These are phyloP conservation scores for Panicum hallii DNA, from an alignment of 202 grass and related monocot genomes.

Conservation along the genomic window DNA sequence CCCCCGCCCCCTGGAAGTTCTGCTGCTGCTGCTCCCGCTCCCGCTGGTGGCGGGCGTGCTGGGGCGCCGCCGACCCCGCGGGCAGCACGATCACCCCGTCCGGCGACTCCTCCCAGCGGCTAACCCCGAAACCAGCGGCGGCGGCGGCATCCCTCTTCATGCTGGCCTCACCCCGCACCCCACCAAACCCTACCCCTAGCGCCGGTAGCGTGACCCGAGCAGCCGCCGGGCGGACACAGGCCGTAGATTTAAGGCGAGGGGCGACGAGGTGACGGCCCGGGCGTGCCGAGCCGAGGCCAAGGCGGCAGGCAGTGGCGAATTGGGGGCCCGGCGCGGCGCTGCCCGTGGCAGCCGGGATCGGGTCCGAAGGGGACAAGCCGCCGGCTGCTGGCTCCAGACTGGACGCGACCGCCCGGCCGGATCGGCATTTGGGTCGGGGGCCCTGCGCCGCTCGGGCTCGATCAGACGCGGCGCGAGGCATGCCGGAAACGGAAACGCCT, in stretches of 20 bases:
- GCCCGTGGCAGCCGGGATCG: constrained; percentile 21
- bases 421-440: constrained; percentile 23
- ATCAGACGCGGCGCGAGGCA: neutral
- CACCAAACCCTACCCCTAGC: constrained; percentile 25
- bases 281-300: neutral
- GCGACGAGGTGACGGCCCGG: neutral
- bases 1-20: neutral
- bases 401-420: constrained; percentile 5
- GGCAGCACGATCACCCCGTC: constrained; percentile 51
- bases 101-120: constrained; percentile 23
- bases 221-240: neutral
- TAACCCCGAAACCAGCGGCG: neutral
- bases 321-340: constrained; percentile 9
- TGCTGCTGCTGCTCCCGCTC: neutral
- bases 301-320: neutral
- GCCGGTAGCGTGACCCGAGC: neutral
- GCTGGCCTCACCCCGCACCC: neutral
- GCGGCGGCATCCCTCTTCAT: constrained; percentile 29
- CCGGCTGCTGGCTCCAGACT: neutral
- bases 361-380: constrained; percentile 3
- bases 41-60: neutral
- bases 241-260: constrained; percentile 28
- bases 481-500: constrained; percentile 33
- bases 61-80: constrained; percentile 26
- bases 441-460: neutral